Base-by-base conservation (phyloP, 1,139 yeast species). In the Tardiomyces blankii region DNA sequence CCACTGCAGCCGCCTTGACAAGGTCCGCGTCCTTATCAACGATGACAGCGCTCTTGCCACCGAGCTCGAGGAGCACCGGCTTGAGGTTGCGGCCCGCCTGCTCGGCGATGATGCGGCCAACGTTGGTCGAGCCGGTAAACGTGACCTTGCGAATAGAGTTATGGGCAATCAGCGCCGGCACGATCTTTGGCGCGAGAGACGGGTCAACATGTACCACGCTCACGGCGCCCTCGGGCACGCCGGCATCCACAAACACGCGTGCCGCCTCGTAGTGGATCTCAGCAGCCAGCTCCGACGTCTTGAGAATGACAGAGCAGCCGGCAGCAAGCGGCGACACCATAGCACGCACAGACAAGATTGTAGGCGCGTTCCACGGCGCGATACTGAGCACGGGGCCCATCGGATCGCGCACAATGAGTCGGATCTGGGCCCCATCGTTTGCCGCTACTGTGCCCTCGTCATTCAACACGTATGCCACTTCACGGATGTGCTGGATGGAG, bases 201-300 rank as follows among this genome's bases (percentile, higher is more conserved):
- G 7, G 33, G 41, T 6, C 39, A 41, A 19, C 94, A 54, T 84
- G 77, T 43, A 84, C 71, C 53, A 83, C 72, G 71, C 83, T 84
- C 52, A 82, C 67, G 47, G 82, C 88, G 68, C 94, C 94, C 35
- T 80, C 71, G 56, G 94, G 94, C 66, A 82, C 67, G 48, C 88
- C 87, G 50, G 84, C 84, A 62, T 82, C 79, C 61, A 75, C 73
- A 56, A 75, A 68, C 52, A 82, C 73, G 48, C 71, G 67, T 54
- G 82, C 77, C 45, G 78, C 75, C 59, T 69, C 78, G 55, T 84
- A 72, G 23, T 89, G 91, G 47, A 87, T 77, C 54, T 84, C 75
- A 52, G 94, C 94, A 45, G 94, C 85, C 49, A 85, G 76, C 68
- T 83, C 91, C 43, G 94, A 89, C 44, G 89, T 73, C 71, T 84